Percentiles rank a stretch among this genome's conserved stretches.
Conservation (phyloP, 164 flowering plant genomes). For the Dillenia suffruticosa region DNA sequence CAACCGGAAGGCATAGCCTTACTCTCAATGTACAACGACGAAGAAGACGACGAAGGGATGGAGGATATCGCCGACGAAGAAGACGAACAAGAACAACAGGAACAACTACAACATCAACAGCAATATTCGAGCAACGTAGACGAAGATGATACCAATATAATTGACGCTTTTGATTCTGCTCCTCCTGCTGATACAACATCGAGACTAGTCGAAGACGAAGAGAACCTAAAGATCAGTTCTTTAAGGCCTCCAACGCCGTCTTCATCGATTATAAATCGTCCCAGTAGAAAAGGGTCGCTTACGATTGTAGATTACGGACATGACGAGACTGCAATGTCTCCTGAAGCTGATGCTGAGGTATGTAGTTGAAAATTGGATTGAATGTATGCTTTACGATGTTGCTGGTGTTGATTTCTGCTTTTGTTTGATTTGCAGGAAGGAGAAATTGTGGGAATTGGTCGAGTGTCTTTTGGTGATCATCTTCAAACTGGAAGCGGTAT, state of each 20-base stretch:
- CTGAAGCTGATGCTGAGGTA: constrained; percentile 96
- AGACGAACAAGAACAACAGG: constrained; percentile 11
- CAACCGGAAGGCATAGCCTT: constrained; percentile 71
- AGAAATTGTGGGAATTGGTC: constrained; percentile 33
- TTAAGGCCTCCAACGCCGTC: constrained; percentile 15
- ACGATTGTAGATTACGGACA: constrained; percentile 82
- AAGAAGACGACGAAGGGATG: constrained; percentile 57
- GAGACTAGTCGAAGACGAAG: constrained; percentile 7
- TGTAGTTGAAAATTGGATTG: not conserved
- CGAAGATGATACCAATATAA: not conserved
- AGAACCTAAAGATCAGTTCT: constrained; percentile 6
- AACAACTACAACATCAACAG: not conserved
- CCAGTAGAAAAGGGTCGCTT: constrained; percentile 24
- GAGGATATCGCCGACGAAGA: constrained; percentile 43
- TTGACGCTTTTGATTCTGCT: constrained; percentile 11
- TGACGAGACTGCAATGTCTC: constrained; percentile 86
- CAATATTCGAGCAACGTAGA: constrained; percentile 14
- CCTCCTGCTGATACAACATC: constrained; percentile 13
- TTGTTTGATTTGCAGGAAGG: constrained; percentile 47
- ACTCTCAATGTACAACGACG: constrained; percentile 77
- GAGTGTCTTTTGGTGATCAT: constrained; percentile 24
- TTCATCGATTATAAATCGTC: not conserved
- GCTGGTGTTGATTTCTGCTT: constrained; percentile 1
- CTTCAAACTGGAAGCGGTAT: constrained; percentile 42
- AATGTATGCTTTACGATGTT: not conserved